Evolutionary conservation across 1,284 basidiomycete species (phyloP), one percentile per base, ranked within the genome.

Genomic region (Taiwanofungus camphoratus): DNA sequence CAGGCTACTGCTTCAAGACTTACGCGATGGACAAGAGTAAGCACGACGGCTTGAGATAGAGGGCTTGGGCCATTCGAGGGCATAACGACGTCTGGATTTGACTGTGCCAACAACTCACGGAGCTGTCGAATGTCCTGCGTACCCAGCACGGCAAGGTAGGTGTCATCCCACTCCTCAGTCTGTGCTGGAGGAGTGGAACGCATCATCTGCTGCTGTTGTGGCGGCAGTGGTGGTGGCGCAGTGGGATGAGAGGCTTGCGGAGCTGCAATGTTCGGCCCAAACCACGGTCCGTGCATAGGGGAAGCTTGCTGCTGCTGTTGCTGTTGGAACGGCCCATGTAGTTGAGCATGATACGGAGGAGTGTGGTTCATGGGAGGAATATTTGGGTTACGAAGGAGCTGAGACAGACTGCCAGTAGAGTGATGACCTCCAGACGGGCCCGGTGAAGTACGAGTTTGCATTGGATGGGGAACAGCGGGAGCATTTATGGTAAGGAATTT

Each of bases 11-110:
- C 39, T 30, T 19, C 16, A 19, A 5, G 35, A 69, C 84, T 52
- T 67, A 88, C 85, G 44, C 87, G 72, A 58, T 87, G 85, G 48
- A 89, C 77, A 52, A 89, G 73, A 22, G 87, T 87, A 55, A 90
- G 67, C 51, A 88, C 73, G 41, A 90, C 87, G 29, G 87, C 85
- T 58, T 88, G 87, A 23, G 86, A 88, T 36, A 90, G 69, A 18
- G 85, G 77, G 34, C 74, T 68, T 29, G 74, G 66, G 19, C 79
- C 78, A 55, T 77, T 83, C 53, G 84, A 57, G 33, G 86, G 87
- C 79, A 89, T 84, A 50, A 89, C 72, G 29, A 83, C 55, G 48
- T 90, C 86, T 13, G 86, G 82, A 55, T 82, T 86, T 22, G 80
- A 87, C 46, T 79, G 74, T 19, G 74, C 69, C 49, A 90, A 66